Conservation (phyloP, 257 asterid genomes). For the Gentiana straminea region DNA sequence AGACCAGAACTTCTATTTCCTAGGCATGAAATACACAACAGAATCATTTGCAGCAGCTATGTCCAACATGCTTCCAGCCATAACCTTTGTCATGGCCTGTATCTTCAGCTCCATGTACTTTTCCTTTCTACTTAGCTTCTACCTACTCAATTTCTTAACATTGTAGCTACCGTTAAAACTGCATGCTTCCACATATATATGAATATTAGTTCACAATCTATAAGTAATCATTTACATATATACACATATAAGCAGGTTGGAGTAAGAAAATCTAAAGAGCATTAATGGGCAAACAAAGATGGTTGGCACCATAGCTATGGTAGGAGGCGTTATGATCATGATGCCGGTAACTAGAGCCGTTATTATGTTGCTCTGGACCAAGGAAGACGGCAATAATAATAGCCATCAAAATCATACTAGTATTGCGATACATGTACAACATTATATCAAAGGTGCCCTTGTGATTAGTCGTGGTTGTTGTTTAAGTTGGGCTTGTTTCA, state of each 20-base stretch:
- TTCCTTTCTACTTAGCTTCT: neutral
- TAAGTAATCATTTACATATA: too few species aligned
- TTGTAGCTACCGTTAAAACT: too few species aligned
- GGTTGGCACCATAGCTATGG: conserved; percentile 64
- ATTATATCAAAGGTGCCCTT: conserved; percentile 73
- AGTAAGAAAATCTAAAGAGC: conserved; percentile 56
- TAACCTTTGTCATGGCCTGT: conserved; percentile 79
- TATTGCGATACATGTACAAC: conserved; percentile 30
- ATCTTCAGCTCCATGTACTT: conserved; percentile 45
- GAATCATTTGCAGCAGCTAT: conserved; percentile 6
- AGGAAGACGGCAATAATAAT: conserved; percentile 1
- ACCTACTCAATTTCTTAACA: too few species aligned
- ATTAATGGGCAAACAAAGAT: conserved; percentile 85
- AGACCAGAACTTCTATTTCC: conserved; percentile 80
- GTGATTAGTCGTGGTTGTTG: conserved; percentile 66
- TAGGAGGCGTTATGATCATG: conserved; percentile 97
- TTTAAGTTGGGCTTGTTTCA: conserved; percentile 73
- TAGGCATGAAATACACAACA: conserved; percentile 92
- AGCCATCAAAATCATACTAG: conserved; percentile 18
- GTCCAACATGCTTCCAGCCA: conserved; percentile 59
- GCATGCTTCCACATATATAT: too few species aligned
- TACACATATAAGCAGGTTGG: conserved; percentile 36
- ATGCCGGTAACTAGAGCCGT: conserved; percentile 61
- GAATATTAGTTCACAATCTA: too few species aligned
- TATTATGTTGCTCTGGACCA: conserved; percentile 61